A percentile compares a stretch with the other conserved stretches of the same genome.
phyloP scores from a whole-genome alignment of 371 early-diverging fungal genomes.

The Apophysomyces elegans region DNA sequence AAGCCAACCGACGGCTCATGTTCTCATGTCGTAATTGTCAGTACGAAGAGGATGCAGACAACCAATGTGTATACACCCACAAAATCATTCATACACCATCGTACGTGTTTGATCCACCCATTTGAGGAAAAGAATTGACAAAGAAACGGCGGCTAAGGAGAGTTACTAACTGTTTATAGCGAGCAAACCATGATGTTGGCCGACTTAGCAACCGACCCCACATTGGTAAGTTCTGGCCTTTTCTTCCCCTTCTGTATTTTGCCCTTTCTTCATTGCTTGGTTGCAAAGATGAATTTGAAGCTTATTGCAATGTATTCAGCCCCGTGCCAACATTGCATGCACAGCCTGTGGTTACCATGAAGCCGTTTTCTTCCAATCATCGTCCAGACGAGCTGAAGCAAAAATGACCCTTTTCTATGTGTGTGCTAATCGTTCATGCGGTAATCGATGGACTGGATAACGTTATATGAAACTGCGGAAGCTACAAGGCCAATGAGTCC shows the following conservation, averaged over 20 bases:
- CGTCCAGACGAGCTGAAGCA: constrained; percentile 82
- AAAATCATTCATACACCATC: constrained; percentile 79
- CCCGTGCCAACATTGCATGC: constrained; percentile 73
- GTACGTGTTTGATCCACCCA: constrained; percentile 49
- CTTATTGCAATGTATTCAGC: constrained; percentile 36
- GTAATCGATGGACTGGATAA: constrained; percentile 72
- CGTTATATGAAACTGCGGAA: too few species aligned
- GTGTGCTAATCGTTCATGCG: constrained; percentile 80
- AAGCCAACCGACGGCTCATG: constrained; percentile 64
- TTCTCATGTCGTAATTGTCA: constrained; percentile 96
- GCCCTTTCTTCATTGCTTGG: too few species aligned
- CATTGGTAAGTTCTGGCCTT: constrained; percentile 49
- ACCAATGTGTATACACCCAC: constrained; percentile 86
- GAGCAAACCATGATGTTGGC: constrained; percentile 78
- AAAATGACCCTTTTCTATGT: constrained; percentile 93
- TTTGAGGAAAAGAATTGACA: not conserved
- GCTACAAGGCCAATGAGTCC: too few species aligned
- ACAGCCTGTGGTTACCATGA: constrained; percentile 74
- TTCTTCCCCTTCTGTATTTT: not conserved
- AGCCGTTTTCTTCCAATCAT: constrained; percentile 93
- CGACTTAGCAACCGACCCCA: constrained; percentile 85
- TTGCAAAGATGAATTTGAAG: too few species aligned
- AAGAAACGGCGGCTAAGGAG: not conserved
- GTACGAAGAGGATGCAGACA: constrained; percentile 84
- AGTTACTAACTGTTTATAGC: constrained; percentile 40